These are phyloP conservation scores for Paulownia fortunei DNA, from an alignment of 257 asterid species.

Conservation along the genomic window DNA sequence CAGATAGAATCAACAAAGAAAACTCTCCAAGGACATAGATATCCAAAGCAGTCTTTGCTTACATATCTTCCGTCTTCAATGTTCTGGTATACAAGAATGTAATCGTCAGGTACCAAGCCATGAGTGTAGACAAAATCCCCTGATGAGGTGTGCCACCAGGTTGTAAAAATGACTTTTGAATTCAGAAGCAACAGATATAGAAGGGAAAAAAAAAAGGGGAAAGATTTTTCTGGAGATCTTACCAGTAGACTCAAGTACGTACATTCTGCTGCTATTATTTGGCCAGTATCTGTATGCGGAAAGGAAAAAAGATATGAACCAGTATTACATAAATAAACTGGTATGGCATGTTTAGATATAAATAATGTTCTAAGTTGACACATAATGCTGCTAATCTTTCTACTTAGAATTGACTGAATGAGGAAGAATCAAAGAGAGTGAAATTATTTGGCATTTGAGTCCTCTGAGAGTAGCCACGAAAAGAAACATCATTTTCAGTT, in stretches of 20 bases:
- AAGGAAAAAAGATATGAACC: background rate
- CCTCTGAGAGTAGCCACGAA: background rate
- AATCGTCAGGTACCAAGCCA: slow-evolving; percentile 48
- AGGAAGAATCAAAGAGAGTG: background rate
- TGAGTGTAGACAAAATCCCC: slow-evolving; percentile 53
- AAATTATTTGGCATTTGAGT: background rate
- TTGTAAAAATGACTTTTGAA: background rate
- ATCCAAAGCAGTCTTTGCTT: slow-evolving; percentile 21
- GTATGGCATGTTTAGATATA: background rate
- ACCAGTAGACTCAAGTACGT: slow-evolving; percentile 67
- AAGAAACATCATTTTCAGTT: background rate
- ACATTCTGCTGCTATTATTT: slow-evolving; percentile 69
- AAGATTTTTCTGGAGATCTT: background rate
- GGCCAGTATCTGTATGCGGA: slow-evolving; percentile 56
- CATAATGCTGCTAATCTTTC: background rate
- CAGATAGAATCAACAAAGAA: background rate
- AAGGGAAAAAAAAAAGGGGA: background rate
- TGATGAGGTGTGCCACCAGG: slow-evolving; percentile 18
- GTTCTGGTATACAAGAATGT: slow-evolving; percentile 55
- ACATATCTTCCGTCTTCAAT: slow-evolving; percentile 54
- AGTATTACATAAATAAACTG: background rate
- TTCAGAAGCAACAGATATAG: background rate
- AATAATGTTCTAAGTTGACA: background rate
- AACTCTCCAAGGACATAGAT: background rate
- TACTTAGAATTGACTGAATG: background rate